Conservation (phyloP, 768 basidiomycete species). For the Psilocybe sp. region DNA sequence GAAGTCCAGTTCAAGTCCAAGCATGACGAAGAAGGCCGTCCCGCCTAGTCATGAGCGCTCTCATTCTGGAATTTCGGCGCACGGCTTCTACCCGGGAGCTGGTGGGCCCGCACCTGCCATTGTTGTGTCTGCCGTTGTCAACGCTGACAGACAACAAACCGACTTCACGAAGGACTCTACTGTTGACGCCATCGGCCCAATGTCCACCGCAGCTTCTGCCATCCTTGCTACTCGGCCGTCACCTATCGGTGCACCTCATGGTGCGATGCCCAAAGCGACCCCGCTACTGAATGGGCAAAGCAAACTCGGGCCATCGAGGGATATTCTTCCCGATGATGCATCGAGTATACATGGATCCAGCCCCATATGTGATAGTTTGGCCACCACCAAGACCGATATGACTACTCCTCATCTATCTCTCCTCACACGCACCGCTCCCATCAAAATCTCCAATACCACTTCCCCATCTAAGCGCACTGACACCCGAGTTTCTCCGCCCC, state of each 20-base stretch:
- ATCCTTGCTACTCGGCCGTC: slow-evolving; percentile 42
- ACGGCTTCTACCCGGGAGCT: slow-evolving; percentile 45
- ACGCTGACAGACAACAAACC: slow-evolving; percentile 39
- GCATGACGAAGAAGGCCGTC: slow-evolving; percentile 28
- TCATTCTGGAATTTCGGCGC: slow-evolving; percentile 33
- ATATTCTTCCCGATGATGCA: slow-evolving; percentile 7
- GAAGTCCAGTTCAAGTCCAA: slow-evolving; percentile 32
- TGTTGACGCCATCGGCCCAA: slow-evolving; percentile 18
- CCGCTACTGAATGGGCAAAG: slow-evolving; percentile 23
- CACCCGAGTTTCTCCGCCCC: slow-evolving; percentile 35
- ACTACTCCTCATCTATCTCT: slow-evolving; percentile 45
- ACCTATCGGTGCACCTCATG: slow-evolving; percentile 33
- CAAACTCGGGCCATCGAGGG: slow-evolving; percentile 18
- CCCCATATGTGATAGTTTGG: not conserved
- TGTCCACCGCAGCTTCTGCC: slow-evolving; percentile 37
- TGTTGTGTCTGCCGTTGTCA: slow-evolving; percentile 47
- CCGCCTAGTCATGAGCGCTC: slow-evolving; percentile 30
- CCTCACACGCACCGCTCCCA: slow-evolving; percentile 59
- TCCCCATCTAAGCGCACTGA: slow-evolving; percentile 21
- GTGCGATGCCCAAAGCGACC: slow-evolving; percentile 20
- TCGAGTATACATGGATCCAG: no score
- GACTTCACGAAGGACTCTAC: slow-evolving; percentile 36
- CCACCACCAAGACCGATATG: slow-evolving; percentile 11
- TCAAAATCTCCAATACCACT: slow-evolving; percentile 21
- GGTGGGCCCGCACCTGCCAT: slow-evolving; percentile 53